Evolutionary conservation across 208 protist species (phyloP).

Genomic region (Wallacemonas sp.): DNA sequence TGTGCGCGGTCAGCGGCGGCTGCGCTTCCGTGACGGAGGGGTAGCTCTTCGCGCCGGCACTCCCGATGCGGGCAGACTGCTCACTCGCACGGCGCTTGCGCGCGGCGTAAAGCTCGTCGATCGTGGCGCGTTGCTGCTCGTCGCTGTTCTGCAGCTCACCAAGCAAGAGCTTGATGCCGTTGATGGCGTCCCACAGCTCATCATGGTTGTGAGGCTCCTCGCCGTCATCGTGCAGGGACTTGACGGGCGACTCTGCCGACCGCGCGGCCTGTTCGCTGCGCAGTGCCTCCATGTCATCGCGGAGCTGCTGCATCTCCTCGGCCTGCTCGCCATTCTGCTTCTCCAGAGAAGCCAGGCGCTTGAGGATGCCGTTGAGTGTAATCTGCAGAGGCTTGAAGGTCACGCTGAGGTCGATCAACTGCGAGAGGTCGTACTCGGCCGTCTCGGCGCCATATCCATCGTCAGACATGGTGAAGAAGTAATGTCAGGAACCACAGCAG

Average conservation of each 20-base stretch:
- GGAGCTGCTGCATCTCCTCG: constrained; percentile 40
- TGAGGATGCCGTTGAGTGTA: constrained; percentile 60
- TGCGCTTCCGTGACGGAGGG: not conserved
- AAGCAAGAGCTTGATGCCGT: constrained; percentile 51
- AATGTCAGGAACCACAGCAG: too few relatives aligned
- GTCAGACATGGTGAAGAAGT: not conserved
- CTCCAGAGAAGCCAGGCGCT: constrained; percentile 55
- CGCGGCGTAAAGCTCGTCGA: constrained; percentile 82
- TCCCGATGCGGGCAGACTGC: constrained; percentile 8
- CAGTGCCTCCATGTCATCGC: constrained; percentile 31
- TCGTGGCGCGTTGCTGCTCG: constrained; percentile 57
- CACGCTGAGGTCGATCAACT: constrained; percentile 76
- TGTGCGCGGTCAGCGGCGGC: not conserved
- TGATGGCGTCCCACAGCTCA: constrained; percentile 65
- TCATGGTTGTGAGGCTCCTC: constrained; percentile 26
- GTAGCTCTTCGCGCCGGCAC: not conserved
- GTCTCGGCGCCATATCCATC: constrained; percentile 13
- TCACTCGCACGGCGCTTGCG: constrained; percentile 43
- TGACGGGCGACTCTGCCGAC: constrained; percentile 10
- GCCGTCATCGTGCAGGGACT: constrained; percentile 19
- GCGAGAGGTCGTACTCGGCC: constrained; percentile 69
- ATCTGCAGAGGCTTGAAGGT: constrained; percentile 78
- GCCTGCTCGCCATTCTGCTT: constrained; percentile 45
- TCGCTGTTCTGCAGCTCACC: constrained; percentile 47
- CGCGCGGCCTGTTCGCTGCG: constrained; percentile 26